Base-by-base conservation (phyloP, 257 asterid genomes). In the Agastache rugosa region DNA sequence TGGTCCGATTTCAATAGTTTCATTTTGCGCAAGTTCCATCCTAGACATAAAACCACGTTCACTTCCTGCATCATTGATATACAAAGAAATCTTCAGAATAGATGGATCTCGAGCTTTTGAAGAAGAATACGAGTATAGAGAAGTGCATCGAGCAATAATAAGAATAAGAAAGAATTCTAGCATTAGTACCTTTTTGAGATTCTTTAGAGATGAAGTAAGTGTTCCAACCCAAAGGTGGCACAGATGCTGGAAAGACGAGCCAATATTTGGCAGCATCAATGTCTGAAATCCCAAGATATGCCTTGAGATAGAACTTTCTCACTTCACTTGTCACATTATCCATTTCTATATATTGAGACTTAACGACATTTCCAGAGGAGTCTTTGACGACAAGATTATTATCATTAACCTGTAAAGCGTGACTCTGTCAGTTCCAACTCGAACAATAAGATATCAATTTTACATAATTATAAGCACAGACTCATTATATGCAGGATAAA, bases 161-260 rank as follows among this genome's bases (percentile, higher is more conserved):
- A 44, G 1, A 37, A 8, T 6, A 12, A 67, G 51, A 19, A 55
- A 15, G 11, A 31, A 41, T n/a, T 20, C 15, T 20, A 56, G 39
- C 35, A 47, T 3, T 17, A 47, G 20, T 77, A 88, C 97, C 91
- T 53, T 73, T 78, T 37, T 76, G 79, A 31, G 92, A 83, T 61
- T 76, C 67, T 81, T 82, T 80, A 47, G 96, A 84, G 76, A 93
- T 78, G 80, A 84, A 85, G 79, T 87, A 90, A 14, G 97, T 89
- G 73, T 79, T 90, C 89, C 90, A 89, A 39, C 94, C 96, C 60
- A 92, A 87, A 65, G 97, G 91, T 22, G 90, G 88, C 76, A 87
- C 88, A 15, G 91, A 81, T 66, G 81, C 97, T 54, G 76, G 79
- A 79, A 92, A 88, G 80, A 78, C 77, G 47, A 92, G 91, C 97